phyloP scores from a whole-genome alignment of 495 filamentous ascomycete species.

The Penicillium cataractarum region DNA sequence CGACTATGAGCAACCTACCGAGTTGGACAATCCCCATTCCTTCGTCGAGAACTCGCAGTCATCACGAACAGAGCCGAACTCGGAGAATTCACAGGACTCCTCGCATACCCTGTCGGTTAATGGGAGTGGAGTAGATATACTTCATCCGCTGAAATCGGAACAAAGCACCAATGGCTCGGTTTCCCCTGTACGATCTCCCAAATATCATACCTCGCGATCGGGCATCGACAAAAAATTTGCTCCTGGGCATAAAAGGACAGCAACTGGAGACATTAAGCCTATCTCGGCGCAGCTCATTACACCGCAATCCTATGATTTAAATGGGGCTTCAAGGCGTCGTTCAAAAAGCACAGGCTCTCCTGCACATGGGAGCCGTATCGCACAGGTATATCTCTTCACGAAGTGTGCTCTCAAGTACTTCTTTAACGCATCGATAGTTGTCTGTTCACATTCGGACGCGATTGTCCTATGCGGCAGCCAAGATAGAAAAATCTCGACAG shows the following conservation, averaged over 20 bases:
- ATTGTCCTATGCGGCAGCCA: constrained; percentile 86
- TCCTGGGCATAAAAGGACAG: constrained; percentile 62
- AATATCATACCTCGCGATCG: constrained; percentile 13
- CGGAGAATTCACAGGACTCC: constrained; percentile 11
- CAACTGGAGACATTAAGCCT: constrained; percentile 64
- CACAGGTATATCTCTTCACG: constrained; percentile 60
- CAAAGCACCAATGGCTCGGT: constrained; percentile 17
- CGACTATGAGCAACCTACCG: constrained; percentile 15
- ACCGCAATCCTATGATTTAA: constrained; percentile 38
- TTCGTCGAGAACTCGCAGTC: constrained; percentile 15
- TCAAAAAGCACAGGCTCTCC: constrained; percentile 70
- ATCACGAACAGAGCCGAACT: constrained; percentile 13
- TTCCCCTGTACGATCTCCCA: constrained; percentile 16
- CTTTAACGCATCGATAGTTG: constrained; percentile 51
- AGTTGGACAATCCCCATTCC: constrained; percentile 12
- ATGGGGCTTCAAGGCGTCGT: constrained; percentile 45
- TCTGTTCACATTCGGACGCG: constrained; percentile 77
- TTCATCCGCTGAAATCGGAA: constrained; percentile 15
- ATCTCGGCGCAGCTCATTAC: constrained; percentile 39
- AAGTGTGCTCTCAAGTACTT: constrained; percentile 23
- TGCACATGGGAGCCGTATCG: constrained; percentile 65
- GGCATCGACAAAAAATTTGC: constrained; percentile 17
- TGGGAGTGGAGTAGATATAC: constrained; percentile 14
- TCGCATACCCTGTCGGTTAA: constrained; percentile 11
- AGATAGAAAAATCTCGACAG: constrained; percentile 86